These are phyloP conservation scores for Cytidiella melzeri DNA, from an alignment of 768 basidiomycete species.

Conservation along the genomic window DNA sequence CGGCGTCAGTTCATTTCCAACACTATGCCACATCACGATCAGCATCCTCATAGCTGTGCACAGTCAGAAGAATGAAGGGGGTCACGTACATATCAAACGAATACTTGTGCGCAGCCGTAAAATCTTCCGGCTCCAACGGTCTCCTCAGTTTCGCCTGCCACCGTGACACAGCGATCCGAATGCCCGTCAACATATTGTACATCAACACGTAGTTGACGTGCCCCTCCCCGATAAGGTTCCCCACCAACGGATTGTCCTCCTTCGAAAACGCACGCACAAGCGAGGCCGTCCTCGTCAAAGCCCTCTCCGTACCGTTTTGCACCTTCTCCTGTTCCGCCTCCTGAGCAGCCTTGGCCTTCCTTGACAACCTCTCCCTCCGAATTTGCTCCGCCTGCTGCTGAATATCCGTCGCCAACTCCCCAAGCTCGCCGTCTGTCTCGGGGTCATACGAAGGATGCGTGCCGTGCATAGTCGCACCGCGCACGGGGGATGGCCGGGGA, in stretches of 20 bases:
- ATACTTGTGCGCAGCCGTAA: constrained; percentile 84
- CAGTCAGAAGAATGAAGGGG: not conserved
- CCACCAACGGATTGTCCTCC: constrained; percentile 62
- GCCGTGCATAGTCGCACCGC: constrained; percentile 17
- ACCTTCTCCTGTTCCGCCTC: constrained; percentile 58
- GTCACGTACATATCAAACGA: constrained; percentile 88
- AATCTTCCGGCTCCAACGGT: constrained; percentile 81
- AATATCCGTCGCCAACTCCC: constrained; percentile 73
- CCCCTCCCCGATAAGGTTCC: constrained; percentile 95
- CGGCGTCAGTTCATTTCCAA: constrained; percentile 97
- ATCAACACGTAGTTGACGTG: constrained; percentile 99
- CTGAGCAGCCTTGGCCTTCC: constrained; percentile 61
- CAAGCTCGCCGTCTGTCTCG: constrained; percentile 32
- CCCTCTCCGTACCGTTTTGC: constrained; percentile 50
- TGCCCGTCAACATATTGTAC: constrained; percentile 99
- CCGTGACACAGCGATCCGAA: constrained; percentile 90
- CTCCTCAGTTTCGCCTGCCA: constrained; percentile 95
- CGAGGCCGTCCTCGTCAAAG: constrained; percentile 34
- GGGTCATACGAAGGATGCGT: constrained; percentile 7
- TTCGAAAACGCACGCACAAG: constrained; percentile 24
- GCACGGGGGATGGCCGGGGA: constrained; percentile 14
- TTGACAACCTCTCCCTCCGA: constrained; percentile 66
- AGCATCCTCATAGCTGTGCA: not conserved
- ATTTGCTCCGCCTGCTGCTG: constrained; percentile 87
- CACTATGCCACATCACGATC: constrained; percentile 35